Percentiles rank a stretch among this genome's conserved stretches.
Conservation (phyloP, 2,329 filamentous ascomycete genomes). For the Chrysoporthe deuterocubensis region DNA sequence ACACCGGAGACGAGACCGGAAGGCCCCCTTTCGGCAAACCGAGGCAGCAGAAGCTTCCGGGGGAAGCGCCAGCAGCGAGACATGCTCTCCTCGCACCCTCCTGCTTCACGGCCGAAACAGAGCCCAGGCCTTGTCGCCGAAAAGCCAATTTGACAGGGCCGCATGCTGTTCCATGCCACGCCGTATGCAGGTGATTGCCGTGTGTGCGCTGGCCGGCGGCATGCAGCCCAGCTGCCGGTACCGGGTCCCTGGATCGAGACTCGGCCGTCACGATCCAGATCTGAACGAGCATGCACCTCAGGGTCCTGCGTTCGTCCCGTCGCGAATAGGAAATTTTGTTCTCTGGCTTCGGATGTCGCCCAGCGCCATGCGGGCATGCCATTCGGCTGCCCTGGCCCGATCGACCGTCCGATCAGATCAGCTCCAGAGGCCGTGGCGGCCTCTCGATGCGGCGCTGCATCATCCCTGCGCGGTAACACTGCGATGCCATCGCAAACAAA, state of each 20-base stretch:
- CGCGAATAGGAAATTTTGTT: background rate
- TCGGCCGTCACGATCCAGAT: constrained; percentile 9
- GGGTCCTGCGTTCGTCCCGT: background rate
- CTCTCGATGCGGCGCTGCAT: constrained; percentile 18
- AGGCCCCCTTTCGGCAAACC: constrained; percentile 20
- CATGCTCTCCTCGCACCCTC: constrained; percentile 1
- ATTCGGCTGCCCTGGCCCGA: constrained; percentile 16
- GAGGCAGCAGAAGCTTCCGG: background rate
- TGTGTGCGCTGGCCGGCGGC: constrained; percentile 15
- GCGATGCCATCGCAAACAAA: background rate
- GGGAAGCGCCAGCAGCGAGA: constrained; percentile 2
- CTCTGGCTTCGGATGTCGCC: constrained; percentile 8
- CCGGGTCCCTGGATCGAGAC: constrained; percentile 22
- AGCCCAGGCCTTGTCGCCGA: background rate
- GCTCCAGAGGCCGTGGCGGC: background rate
- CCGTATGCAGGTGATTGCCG: constrained; percentile 28
- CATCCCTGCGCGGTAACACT: constrained; percentile 4
- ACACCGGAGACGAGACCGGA: constrained; percentile 6
- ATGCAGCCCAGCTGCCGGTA: constrained; percentile 26
- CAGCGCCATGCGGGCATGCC: constrained; percentile 10
- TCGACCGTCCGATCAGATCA: constrained; percentile 10
- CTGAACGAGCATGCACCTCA: background rate
- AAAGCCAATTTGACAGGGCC: background rate
- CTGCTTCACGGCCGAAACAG: constrained; percentile 11
- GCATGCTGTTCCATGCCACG: background rate